Evolutionary conservation across 257 asterid species (phyloP).

Genomic region (Fraxinus cuspidata): DNA sequence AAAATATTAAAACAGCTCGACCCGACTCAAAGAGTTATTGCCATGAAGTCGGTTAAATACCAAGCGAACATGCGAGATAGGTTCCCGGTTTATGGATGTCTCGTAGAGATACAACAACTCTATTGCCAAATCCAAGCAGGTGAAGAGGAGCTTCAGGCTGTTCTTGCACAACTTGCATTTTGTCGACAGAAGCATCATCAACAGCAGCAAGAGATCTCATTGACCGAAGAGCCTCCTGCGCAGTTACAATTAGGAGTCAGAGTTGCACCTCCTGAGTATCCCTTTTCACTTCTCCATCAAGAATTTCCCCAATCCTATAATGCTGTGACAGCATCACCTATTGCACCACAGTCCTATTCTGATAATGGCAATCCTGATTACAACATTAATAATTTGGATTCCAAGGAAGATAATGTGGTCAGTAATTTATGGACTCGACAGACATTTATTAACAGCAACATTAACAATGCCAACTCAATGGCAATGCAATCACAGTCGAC

Average conservation of each 20-base stretch:
- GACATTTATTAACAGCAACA: slow-evolving; percentile 37
- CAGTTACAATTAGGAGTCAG: slow-evolving; percentile 54
- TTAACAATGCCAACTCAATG: slow-evolving; percentile 34
- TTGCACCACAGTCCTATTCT: slow-evolving; percentile 29
- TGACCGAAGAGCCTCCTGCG: slow-evolving; percentile 47
- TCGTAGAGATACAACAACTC: slow-evolving; percentile 54
- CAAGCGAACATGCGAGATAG: slow-evolving; percentile 71
- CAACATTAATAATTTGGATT: slow-evolving; percentile 35
- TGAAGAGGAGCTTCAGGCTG: slow-evolving; percentile 68
- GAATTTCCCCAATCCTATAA: slow-evolving; percentile 32
- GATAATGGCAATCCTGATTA: slow-evolving; percentile 34
- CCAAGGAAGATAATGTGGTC: slow-evolving; percentile 49
- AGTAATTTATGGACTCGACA: slow-evolving; percentile 56
- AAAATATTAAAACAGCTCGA: slow-evolving; percentile 61
- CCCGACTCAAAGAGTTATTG: slow-evolving; percentile 55
- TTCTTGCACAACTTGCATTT: slow-evolving; percentile 59
- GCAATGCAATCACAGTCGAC: slow-evolving; percentile 49
- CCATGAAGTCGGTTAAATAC: slow-evolving; percentile 73
- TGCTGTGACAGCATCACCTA: slow-evolving; percentile 31
- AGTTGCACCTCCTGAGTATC: slow-evolving; percentile 34
- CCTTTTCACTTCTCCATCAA: slow-evolving; percentile 38
- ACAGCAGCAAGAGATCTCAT: slow-evolving; percentile 38
- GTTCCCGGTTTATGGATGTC: slow-evolving; percentile 70
- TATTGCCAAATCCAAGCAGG: slow-evolving; percentile 47
- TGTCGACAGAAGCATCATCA: slow-evolving; percentile 56